Evolutionary conservation across 768 basidiomycete species (phyloP), one percentile per base, ranked within the genome.

Genomic region (Xanthoconium stramineum): DNA sequence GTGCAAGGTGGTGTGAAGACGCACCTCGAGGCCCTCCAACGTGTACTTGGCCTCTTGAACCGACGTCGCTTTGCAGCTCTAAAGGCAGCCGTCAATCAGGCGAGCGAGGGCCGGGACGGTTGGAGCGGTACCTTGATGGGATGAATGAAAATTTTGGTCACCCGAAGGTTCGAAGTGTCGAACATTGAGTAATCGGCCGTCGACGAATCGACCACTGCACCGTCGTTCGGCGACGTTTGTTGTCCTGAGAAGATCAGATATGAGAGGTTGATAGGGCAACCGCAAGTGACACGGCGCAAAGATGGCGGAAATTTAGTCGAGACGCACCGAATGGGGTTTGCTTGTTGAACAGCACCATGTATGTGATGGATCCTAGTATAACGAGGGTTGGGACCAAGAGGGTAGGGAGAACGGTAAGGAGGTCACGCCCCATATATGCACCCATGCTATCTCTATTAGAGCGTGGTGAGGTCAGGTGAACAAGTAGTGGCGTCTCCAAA

Each of bases 51-150:
- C 79, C 42, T 75, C 74, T 48, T 76, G 73, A 1, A 89, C 80
- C 29, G 86, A 81, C 2, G 78, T 85, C 28, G 86, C 89, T 47
- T 79, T 80, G 62, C 89, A 90, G 61, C 88, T 90, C 89, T 91
- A 24, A 9, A n/a, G 7, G 37, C n/a, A 19, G 28, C 11, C 24
- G 47, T 50, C 19, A 35, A 37, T 19, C 7, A 54, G 29, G 13
- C 36, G 17, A 42, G 32, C 19, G 30, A 57, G 6, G 7, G 52
- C 7, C 42, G 17, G 38, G 42, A 56, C 17, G 13, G 38, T 6
- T 10, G 12, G 38, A 32, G 36, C 5, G 20, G 40, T 46, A 59
- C 86, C 77, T 88, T 88, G 72, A 88, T 84, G 39, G 86, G 86
- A 64, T 88, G 86, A 3, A 88, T 62, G 36, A 86, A 59, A 20